These are phyloP conservation scores for Paecilomyces variotii DNA, from an alignment of 2,329 filamentous ascomycete genomes.

Conservation along the genomic window DNA sequence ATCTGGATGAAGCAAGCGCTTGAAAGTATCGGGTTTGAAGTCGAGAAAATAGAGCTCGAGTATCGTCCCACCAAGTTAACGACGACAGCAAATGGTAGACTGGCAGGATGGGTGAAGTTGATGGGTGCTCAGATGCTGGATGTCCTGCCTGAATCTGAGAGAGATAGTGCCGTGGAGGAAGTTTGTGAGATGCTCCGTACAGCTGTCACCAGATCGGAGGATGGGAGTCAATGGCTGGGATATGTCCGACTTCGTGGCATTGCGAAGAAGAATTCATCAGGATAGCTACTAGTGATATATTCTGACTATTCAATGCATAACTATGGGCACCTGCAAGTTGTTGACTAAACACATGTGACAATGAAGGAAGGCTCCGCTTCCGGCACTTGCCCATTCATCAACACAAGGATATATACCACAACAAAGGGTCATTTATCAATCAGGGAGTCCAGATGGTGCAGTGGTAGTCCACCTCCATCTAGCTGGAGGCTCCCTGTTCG, in stretches of 20 bases:
- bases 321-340: no score
- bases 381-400: no score
- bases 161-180: conserved; percentile 48
- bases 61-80: conserved; percentile 54
- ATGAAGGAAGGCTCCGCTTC: no score
- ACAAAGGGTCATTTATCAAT: no score
- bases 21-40: conserved; percentile 33
- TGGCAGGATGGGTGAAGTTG: conserved; percentile 59
- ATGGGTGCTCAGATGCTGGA: conserved; percentile 56
- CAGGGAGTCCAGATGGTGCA: no score
- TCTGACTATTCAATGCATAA: no score
- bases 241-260: conserved; percentile 40
- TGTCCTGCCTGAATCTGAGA: conserved; percentile 37
- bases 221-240: conserved; percentile 45
- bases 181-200: conserved; percentile 47
- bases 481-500: no score
- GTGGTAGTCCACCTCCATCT: no score
- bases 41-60: conserved; percentile 52
- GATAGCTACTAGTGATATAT: not conserved
- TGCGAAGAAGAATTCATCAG: conserved; percentile 22
- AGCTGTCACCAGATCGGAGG: conserved; percentile 49
- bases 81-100: conserved; percentile 40
- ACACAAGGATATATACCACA: no score
- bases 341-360: no score
- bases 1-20: conserved; percentile 43